Evolutionary conservation across 2,329 filamentous ascomycete species (phyloP), one percentile per base, ranked within the genome.

Genomic region (Microsporum audouinii): DNA sequence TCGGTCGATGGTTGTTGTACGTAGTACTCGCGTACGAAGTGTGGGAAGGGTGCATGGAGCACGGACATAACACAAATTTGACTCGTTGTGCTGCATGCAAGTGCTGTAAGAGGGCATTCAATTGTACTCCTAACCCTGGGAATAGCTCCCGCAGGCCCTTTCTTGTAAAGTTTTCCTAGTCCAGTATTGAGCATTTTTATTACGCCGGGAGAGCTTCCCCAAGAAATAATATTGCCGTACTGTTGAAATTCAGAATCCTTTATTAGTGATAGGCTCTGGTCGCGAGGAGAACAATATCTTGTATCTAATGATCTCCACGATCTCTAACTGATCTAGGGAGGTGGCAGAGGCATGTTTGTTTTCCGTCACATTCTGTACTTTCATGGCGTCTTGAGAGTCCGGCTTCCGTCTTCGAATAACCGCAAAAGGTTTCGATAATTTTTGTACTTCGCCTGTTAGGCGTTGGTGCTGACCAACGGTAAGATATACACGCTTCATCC

Each of bases 401-500:
- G 59, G 63, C 63, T 71, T 67, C 53, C 79, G 80, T 68, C 82
- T 84, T 64, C 85, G 81, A 29, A 97, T 79, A n/a, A 97, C 79
- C 2, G 87, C 94, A 66, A 96, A 71, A 2, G 91, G 86, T 69
- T 84, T 88, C 4, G 82, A 82, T 57, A 97, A 76, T 75, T 91
- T 95, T 79, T 91, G 95, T 57, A 95, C 85, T 73, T 97, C 91
- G 2, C 94, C 94, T 0, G 85, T 88, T 70, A 97, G 82, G 63
- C 91, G 82, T 76, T 97, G 94, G 71, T 96, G 88, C 69, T 87
- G 84, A 4, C 92, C 94, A 3, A 97, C 83, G 71, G 92, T 96
- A 57, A 97, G 77, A 70, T 95, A 89, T 33, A 92, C 90, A 39
- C 84, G 82, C 75, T 91, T 95, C 88, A 92, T 95, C 91, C 91